phyloP scores from a whole-genome alignment of 2,329 filamentous ascomycete genomes.

The Diplodia mutila region DNA sequence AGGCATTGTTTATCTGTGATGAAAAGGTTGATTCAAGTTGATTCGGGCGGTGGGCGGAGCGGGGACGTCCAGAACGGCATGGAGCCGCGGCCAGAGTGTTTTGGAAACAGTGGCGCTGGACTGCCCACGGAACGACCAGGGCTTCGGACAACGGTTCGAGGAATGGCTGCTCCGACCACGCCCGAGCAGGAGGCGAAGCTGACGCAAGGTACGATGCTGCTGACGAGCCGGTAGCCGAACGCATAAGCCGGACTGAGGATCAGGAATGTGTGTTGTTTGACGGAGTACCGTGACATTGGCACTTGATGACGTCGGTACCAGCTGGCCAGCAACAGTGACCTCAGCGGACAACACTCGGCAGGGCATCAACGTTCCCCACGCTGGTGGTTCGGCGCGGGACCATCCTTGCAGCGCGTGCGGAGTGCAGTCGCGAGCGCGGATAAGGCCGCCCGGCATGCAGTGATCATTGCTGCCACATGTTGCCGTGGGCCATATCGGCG shows the following conservation, averaged over 20 bases:
- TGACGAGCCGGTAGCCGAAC: conserved; percentile 1
- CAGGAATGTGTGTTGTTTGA: conserved; percentile 21
- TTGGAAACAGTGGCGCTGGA: conserved; percentile 16
- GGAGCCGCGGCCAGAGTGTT: conserved; percentile 6
- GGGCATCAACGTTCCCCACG: not conserved
- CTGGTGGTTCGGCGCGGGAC: not conserved
- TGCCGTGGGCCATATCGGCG: not conserved
- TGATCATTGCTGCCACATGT: conserved; percentile 13
- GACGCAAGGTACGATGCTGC: conserved; percentile 9
- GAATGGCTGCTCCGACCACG: not conserved
- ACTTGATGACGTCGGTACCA: conserved; percentile 15
- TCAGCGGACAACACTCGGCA: conserved; percentile 12
- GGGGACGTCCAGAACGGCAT: conserved; percentile 13
- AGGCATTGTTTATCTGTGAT: not conserved
- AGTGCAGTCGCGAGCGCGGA: conserved; percentile 8
- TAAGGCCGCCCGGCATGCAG: conserved; percentile 21
- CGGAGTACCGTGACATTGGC: conserved; percentile 11
- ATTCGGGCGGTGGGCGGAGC: not conserved
- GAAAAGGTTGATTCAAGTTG: not conserved
- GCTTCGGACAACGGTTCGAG: not conserved
- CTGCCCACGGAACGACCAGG: not conserved
- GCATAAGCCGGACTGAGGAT: conserved; percentile 14
- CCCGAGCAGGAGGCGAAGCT: conserved; percentile 15
- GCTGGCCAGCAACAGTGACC: conserved; percentile 12
- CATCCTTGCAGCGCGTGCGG: conserved; percentile 19